Percentiles rank a stretch among this genome's conserved stretches.
These are phyloP conservation scores for Colletotrichum caudatum DNA, from an alignment of 2,329 filamentous ascomycete species.

Conservation along the genomic window DNA sequence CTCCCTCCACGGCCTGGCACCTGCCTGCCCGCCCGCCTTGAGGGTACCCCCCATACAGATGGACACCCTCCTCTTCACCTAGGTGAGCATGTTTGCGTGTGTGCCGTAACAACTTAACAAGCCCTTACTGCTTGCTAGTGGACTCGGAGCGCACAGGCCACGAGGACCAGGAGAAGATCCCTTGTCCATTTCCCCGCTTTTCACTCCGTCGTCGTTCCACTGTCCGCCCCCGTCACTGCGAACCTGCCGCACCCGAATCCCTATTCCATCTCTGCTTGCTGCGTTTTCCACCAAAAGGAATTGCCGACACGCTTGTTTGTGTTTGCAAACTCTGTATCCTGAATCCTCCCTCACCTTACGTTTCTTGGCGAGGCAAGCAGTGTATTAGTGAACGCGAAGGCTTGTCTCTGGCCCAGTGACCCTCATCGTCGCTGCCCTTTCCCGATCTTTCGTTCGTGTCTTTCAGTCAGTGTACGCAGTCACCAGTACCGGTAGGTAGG, in stretches of 20 bases:
- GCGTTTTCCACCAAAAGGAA: neutral
- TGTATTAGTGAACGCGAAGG: neutral
- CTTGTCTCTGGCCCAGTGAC: slow-evolving; percentile 4
- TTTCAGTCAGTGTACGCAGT: neutral
- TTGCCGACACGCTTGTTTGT: slow-evolving; percentile 1
- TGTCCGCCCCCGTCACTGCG: neutral
- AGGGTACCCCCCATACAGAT: no score
- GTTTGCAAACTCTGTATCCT: neutral
- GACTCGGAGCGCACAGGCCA: neutral
- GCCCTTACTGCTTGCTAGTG: no score
- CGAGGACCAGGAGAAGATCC: slow-evolving; percentile 8
- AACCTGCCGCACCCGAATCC: neutral
- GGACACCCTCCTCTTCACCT: no score
- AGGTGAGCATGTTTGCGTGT: no score
- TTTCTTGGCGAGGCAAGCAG: neutral
- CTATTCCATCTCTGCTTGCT: neutral
- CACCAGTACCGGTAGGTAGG: neutral
- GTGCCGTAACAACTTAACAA: no score
- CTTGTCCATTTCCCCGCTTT: slow-evolving; percentile 27
- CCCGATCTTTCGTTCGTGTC: slow-evolving; percentile 12
- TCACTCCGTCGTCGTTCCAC: slow-evolving; percentile 6
- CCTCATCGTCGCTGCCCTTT: slow-evolving; percentile 13
- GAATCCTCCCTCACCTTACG: neutral
- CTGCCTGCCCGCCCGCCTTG: no score
- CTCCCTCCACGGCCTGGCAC: neutral